Conservation (phyloP, 2,329 filamentous ascomycete genomes). For the Hypomyces rosellus region DNA sequence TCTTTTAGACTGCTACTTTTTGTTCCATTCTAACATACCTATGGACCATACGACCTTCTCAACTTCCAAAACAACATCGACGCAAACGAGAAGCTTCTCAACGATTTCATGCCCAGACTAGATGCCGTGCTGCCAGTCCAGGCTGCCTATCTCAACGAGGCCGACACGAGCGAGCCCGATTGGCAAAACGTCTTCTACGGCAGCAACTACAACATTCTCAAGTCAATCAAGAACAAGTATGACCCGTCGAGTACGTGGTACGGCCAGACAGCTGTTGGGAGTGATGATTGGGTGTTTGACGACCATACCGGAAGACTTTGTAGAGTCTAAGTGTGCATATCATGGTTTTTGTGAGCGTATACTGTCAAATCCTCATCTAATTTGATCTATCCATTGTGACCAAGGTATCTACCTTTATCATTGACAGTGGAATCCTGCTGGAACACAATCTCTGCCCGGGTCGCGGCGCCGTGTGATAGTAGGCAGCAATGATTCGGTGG, state of each 20-base stretch:
- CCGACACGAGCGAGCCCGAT: constrained; percentile 36
- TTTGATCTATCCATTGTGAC: no score
- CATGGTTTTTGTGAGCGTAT: no score
- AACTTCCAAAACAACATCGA: background rate
- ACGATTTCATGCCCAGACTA: background rate
- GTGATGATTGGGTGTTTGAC: no score
- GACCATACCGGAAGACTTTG: no score
- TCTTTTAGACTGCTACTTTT: background rate
- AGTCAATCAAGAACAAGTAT: constrained; percentile 43
- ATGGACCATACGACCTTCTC: background rate
- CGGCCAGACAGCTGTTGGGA: no score
- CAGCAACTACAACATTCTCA: constrained; percentile 35
- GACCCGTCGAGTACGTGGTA: constrained; percentile 27
- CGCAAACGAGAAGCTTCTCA: background rate
- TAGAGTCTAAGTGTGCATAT: no score
- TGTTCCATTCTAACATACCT: background rate
- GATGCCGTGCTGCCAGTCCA: background rate
- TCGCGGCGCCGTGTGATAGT: no score
- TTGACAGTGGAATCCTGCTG: no score
- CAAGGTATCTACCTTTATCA: no score
- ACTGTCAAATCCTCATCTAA: no score
- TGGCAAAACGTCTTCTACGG: constrained; percentile 43
- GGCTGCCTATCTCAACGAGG: constrained; percentile 45
- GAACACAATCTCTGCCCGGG: no score
- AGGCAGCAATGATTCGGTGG: no score